phyloP scores from a whole-genome alignment of 345 rosid species.

The Boechera retrofracta region DNA sequence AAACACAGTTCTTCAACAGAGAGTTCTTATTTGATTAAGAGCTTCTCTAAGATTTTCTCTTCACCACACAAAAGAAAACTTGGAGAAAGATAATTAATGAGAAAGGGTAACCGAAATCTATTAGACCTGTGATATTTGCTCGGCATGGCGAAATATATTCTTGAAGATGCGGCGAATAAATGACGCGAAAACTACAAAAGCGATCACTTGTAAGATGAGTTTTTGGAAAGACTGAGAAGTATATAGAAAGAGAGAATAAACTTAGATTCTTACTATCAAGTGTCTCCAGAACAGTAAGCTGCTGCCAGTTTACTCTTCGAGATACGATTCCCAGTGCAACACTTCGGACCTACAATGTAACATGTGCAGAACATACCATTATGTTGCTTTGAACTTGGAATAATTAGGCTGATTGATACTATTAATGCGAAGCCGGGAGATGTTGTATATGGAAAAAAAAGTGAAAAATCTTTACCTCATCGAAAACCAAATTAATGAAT shows the following conservation, averaged over 20 bases:
- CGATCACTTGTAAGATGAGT: conserved; percentile 12
- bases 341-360: conserved; percentile 68
- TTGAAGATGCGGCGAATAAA: conserved; percentile 87
- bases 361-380: not conserved
- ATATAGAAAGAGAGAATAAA: conserved; percentile 1
- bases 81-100: conserved; percentile 16
- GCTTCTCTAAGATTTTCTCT: not conserved
- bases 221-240: not conserved
- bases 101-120: conserved; percentile 4
- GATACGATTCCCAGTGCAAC: conserved; percentile 91
- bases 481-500: conserved; percentile 87
- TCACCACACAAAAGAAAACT: not conserved
- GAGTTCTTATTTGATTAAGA: not conserved
- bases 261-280: conserved; percentile 63
- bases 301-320: conserved; percentile 88
- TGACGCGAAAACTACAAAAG: conserved; percentile 74
- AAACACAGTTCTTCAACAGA: not conserved
- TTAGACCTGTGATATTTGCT: conserved; percentile 92
- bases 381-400: not conserved
- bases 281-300: conserved; percentile 77
- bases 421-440: conserved; percentile 8
- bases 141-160: conserved; percentile 87
- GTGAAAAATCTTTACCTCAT: conserved; percentile 63
- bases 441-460: not conserved
- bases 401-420: not conserved